A percentile compares a stretch with the other conserved stretches of the same genome.
Conservation (phyloP, 805 yeast genomes). For the Jamesozyma hellenica region DNA sequence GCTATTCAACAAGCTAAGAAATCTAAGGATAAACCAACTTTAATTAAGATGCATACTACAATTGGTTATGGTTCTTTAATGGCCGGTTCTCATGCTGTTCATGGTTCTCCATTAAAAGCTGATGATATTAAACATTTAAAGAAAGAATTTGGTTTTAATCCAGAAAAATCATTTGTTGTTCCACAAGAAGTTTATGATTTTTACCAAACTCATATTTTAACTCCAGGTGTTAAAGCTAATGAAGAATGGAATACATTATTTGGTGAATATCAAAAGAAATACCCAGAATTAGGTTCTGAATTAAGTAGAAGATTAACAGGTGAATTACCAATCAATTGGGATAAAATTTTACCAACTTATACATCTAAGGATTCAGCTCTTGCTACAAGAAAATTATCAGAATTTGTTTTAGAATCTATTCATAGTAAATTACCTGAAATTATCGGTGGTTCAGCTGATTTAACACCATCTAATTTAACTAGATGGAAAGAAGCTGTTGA, state of each 20-base stretch:
- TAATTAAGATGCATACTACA: constrained; percentile 79
- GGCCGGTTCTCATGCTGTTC: constrained; percentile 85
- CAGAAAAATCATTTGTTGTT: constrained; percentile 66
- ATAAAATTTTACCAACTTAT: constrained; percentile 64
- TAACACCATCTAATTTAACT: constrained; percentile 94
- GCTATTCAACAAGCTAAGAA: constrained; percentile 79
- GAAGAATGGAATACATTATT: constrained; percentile 64
- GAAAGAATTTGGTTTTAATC: constrained; percentile 77
- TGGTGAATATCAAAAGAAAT: constrained; percentile 51
- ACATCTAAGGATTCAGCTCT: constrained; percentile 68
- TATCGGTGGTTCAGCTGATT: constrained; percentile 96
- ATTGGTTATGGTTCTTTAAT: constrained; percentile 87
- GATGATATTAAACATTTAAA: constrained; percentile 88
- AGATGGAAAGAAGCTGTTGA: constrained; percentile 75
- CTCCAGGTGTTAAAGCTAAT: constrained; percentile 58
- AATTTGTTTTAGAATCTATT: constrained; percentile 58
- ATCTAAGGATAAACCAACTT: constrained; percentile 71
- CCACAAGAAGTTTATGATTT: constrained; percentile 74
- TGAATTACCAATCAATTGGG: constrained; percentile 80
- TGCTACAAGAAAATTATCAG: constrained; percentile 92
- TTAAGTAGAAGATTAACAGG: constrained; percentile 66
- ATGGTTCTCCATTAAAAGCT: constrained; percentile 91
- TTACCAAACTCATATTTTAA: constrained; percentile 44
- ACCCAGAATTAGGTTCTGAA: constrained; percentile 73
- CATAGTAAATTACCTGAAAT: constrained; percentile 69